Base-by-base conservation (phyloP, 2,329 filamentous ascomycete genomes). In the Diplodia scrobiculata region DNA sequence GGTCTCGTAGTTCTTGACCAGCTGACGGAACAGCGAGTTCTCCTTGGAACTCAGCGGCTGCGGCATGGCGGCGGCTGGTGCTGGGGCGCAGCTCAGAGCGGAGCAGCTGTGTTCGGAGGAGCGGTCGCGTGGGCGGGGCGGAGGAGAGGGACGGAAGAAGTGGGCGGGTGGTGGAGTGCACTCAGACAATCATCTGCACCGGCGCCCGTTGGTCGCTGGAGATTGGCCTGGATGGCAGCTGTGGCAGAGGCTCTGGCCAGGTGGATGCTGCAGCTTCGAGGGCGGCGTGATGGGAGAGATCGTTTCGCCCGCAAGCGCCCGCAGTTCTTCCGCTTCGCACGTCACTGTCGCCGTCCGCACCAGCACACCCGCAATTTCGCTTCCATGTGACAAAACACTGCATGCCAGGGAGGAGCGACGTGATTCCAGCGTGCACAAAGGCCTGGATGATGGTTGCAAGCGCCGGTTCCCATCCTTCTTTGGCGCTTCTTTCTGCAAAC, bases 1-100 rank as follows among this genome's bases (percentile, higher is more conserved):
- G 77, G 93, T 90, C 80, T 99, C 95, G 84, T 98, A 99, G 80
- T 91, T 89, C 77, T 94, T 93, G 74, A 99, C 92, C 70, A 99
- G 89, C 77, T 93, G 91, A 70, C 92, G 90, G 81, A 99, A 99
- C 82, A 97, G 89, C 77, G 93, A 89, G 73, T 88, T 88, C 85
- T 99, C 95, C 82, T 98, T 98, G 75, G 92, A 88, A 75, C 84
- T 87, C 68, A 93, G 83, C 75, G 84, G 85, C 79, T 92, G 89
- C 71, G 89, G 87, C 89, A 91, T 91, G 53, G 47, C 53, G 53
- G 27, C 47, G 47, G 32, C 19, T 9, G 41, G 19, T 19, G 63
- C n/a, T 25, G 63, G 25, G 51, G 50, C 32, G 47, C 32, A 53
- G 60, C 60, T 52, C 48, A 17, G 47, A 21, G 34, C 25, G 48